phyloP scores from a whole-genome alignment of 805 yeast genomes.

The Cyberlindnera samutprakarnensis region DNA sequence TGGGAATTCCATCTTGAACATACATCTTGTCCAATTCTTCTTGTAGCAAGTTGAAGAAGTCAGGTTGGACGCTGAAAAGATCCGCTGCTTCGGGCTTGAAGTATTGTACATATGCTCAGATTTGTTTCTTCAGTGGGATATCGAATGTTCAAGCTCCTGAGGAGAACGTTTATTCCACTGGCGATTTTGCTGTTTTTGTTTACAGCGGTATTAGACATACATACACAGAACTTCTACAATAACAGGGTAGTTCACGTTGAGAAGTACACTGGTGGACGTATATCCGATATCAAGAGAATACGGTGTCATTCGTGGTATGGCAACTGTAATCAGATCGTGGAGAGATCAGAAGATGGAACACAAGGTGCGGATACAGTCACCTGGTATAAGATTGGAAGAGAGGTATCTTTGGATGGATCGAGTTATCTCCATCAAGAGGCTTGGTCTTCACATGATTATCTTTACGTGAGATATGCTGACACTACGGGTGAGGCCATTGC shows the following conservation, averaged over 20 bases:
- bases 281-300: constrained; percentile 24
- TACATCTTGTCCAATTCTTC: too few species aligned
- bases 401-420: constrained; percentile 17
- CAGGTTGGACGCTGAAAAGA: too few species aligned
- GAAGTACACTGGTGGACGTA: constrained; percentile 24
- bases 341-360: constrained; percentile 4
- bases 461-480: constrained; percentile 22
- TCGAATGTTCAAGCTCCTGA: constrained; percentile 7
- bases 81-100: too few species aligned
- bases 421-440: constrained; percentile 9
- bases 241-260: constrained; percentile 9
- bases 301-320: constrained; percentile 26
- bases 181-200: constrained; percentile 7
- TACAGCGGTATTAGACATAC: constrained; percentile 12
- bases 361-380: constrained; percentile 7
- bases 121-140: too few species aligned
- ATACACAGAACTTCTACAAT: constrained; percentile 15
- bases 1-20: too few species aligned
- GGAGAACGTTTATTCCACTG: constrained; percentile 13
- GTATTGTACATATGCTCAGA: too few species aligned
- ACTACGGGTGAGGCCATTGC: constrained; percentile 26
- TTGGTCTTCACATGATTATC: constrained; percentile 18
- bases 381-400: constrained; percentile 22
- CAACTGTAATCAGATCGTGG: constrained; percentile 21
- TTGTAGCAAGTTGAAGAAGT: too few species aligned